A percentile compares a stretch with the other conserved stretches of the same genome.
phyloP scores from a whole-genome alignment of 139 green algal species.

The Chlorella sp. region DNA sequence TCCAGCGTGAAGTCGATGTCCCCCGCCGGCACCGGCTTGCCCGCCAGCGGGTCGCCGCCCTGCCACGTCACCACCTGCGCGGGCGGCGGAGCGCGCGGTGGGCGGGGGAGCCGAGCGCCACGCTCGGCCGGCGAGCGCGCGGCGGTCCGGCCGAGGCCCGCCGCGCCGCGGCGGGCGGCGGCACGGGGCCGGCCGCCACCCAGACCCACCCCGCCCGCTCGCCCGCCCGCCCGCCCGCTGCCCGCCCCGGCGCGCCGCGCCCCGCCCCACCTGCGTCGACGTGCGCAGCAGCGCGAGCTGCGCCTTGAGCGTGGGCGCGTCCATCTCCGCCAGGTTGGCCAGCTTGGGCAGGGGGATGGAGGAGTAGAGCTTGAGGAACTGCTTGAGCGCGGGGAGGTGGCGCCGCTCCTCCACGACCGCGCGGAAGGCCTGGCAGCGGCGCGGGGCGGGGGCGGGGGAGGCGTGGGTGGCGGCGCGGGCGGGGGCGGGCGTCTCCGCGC shows the following conservation, averaged over 20 bases:
- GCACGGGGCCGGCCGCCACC: not conserved
- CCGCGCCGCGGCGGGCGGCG: not conserved
- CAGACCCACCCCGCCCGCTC: not conserved
- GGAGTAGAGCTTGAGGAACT: constrained; percentile 93
- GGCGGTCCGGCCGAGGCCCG: not conserved
- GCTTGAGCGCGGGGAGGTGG: constrained; percentile 71
- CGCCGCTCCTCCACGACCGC: constrained; percentile 70
- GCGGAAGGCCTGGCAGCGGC: constrained; percentile 92
- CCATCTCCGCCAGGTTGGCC: constrained; percentile 84
- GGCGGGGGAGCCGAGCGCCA: not conserved
- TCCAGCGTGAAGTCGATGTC: constrained; percentile 42
- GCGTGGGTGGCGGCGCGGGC: too few species aligned
- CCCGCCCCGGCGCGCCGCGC: not conserved
- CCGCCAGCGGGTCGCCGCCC: constrained; percentile 46
- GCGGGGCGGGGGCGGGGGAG: too few species aligned
- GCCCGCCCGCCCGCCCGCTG: not conserved
- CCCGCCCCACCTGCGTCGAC: constrained; percentile 9
- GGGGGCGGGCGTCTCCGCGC: too few species aligned
- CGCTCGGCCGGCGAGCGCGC: not conserved
- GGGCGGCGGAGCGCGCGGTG: not conserved
- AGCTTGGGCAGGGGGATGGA: constrained; percentile 89
- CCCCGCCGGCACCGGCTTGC: constrained; percentile 16
- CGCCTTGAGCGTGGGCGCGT: constrained; percentile 61
- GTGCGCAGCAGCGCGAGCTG: constrained; percentile 68
- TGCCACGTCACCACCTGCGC: constrained; percentile 49